phyloP scores from a whole-genome alignment of 345 rosid species.

The Pistacia integerrima region DNA sequence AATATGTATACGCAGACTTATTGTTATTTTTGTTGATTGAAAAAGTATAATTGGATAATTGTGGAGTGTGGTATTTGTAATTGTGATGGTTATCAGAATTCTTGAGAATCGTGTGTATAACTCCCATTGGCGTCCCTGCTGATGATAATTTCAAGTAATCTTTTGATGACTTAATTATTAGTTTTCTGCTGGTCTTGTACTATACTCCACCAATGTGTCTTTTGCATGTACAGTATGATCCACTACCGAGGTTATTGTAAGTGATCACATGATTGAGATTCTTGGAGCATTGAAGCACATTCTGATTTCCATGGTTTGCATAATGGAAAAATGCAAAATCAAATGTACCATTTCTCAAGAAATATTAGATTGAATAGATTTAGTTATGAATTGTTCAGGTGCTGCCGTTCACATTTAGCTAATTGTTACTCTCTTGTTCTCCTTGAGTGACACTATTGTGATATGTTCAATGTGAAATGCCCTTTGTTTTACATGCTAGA shows the following conservation, averaged over 20 bases:
- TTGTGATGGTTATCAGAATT: background rate
- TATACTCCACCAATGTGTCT: background rate
- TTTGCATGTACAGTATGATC: background rate
- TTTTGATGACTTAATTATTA: background rate
- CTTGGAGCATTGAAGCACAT: constrained; percentile 9
- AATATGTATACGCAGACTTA: background rate
- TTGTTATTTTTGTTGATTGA: background rate
- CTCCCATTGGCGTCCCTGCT: background rate
- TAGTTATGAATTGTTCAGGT: background rate
- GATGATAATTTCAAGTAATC: background rate
- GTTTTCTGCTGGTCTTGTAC: background rate
- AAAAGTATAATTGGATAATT: background rate
- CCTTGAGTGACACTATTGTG: background rate
- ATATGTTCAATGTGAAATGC: background rate
- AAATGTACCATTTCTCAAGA: background rate
- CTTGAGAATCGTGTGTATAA: background rate
- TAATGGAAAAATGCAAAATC: background rate
- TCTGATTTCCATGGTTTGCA: background rate
- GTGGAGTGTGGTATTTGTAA: background rate
- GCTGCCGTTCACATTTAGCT: background rate
- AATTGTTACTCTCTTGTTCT: background rate
- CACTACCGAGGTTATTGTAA: background rate
- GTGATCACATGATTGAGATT: constrained; percentile 6
- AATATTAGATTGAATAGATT: background rate
- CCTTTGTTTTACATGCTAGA: background rate